phyloP scores from a whole-genome alignment of 805 yeast species.

The Starmerella sp. region DNA sequence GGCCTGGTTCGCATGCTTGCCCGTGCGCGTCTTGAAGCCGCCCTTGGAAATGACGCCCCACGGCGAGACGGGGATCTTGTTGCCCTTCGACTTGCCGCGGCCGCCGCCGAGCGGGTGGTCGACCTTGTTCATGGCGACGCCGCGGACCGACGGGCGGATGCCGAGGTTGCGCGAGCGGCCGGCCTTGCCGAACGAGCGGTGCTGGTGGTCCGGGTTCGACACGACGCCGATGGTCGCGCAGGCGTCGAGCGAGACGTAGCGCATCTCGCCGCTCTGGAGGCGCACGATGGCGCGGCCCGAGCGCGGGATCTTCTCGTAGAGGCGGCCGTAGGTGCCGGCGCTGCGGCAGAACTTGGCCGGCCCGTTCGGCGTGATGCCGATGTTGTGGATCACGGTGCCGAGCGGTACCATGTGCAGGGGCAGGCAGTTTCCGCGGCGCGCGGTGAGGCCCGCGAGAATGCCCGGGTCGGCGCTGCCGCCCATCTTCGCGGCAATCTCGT shows the following conservation, averaged over 20 bases:
- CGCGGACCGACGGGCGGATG: conserved; percentile 89
- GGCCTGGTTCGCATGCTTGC: conserved; percentile 71
- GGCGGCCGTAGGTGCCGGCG: conserved; percentile 89
- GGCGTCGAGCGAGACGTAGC: conserved; percentile 74
- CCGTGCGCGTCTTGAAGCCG: conserved; percentile 85
- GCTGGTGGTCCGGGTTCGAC: conserved; percentile 86
- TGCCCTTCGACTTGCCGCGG: conserved; percentile 96
- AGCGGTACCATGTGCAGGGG: conserved; percentile 90
- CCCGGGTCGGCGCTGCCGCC: conserved; percentile 91
- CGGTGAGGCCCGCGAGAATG: conserved; percentile 69
- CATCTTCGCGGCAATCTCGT: conserved; percentile 64
- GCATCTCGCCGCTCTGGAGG: conserved; percentile 84
- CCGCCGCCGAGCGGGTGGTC: conserved; percentile 99
- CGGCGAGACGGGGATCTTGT: conserved; percentile 85
- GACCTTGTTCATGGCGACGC: conserved; percentile 94
- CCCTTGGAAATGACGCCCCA: conserved; percentile 94
- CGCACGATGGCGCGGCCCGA: conserved; percentile 63
- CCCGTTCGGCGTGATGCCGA: conserved; percentile 67
- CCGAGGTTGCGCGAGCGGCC: conserved; percentile 91
- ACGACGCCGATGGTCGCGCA: conserved; percentile 92
- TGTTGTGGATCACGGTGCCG: conserved; percentile 79
- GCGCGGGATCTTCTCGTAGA: conserved; percentile 66
- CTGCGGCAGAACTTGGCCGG: conserved; percentile 82
- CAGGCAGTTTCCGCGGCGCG: conserved; percentile 88
- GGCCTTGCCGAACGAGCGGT: conserved; percentile 85